Percentiles rank a stretch among this genome's conserved stretches.
Evolutionary conservation across 306 rosid genomes (phyloP).

Genomic region (Adenanthera pavonina): DNA sequence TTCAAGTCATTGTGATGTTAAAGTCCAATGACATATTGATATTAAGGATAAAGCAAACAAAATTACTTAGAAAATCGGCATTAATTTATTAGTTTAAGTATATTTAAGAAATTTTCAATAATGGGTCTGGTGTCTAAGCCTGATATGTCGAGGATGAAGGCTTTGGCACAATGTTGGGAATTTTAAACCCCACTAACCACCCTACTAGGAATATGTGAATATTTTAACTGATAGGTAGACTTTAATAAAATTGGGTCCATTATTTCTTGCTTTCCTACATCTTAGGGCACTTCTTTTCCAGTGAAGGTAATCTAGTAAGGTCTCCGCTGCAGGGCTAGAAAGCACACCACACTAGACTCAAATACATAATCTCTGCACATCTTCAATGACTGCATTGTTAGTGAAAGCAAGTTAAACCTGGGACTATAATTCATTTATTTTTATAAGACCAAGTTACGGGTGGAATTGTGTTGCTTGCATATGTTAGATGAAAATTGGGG

Average conservation of each 20-base stretch:
- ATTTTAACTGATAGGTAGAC: constrained; percentile 6
- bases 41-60: neutral
- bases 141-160: neutral
- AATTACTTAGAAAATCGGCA: neutral
- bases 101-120: neutral
- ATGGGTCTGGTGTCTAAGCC: neutral
- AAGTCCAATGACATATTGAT: neutral
- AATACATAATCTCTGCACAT: neutral
- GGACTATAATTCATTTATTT: neutral
- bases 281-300: constrained; percentile 1
- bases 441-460: neutral
- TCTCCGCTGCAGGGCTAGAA: constrained; percentile 23
- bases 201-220: constrained; percentile 22
- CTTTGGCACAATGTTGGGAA: neutral
- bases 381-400: neutral
- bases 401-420: neutral
- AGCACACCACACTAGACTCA: neutral
- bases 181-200: neutral
- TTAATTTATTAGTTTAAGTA: neutral
- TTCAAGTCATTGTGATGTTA: neutral
- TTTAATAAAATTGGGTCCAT: neutral
- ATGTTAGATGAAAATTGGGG: neutral
- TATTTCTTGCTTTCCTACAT: constrained; percentile 19
- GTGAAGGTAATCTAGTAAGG: neutral
- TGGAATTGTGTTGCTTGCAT: neutral